Evolutionary conservation across 352 stramenopile species (phyloP).

Genomic region (Globisporangium paddicum): DNA sequence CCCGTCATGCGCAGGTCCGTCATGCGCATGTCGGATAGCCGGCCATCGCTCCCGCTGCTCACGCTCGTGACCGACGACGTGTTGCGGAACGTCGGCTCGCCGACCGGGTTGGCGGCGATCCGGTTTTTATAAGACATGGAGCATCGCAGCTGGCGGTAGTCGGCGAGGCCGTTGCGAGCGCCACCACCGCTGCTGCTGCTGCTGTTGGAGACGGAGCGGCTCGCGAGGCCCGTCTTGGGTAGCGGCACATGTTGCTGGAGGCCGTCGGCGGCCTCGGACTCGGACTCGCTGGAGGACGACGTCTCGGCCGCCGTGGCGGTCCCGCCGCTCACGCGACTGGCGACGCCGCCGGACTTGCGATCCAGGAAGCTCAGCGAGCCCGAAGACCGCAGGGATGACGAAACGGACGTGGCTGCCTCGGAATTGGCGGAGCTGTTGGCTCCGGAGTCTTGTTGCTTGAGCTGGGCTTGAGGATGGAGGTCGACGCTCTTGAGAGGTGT

Average conservation of each 20-base stretch:
- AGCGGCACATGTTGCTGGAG: neutral
- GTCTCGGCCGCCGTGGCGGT: constrained; percentile 7
- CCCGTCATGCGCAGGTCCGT: constrained; percentile 24
- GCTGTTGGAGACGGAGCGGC: constrained; percentile 8
- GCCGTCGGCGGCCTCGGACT: constrained; percentile 5
- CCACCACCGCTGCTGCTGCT: constrained; percentile 14
- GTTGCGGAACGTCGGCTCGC: constrained; percentile 19
- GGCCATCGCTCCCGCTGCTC: constrained; percentile 3
- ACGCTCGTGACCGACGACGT: constrained; percentile 11
- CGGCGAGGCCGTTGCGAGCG: constrained; percentile 32
- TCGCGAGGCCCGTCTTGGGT: neutral
- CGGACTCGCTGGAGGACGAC: constrained; percentile 14
- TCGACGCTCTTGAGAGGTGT: neutral
- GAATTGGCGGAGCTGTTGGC: constrained; percentile 21
- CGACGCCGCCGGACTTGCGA: constrained; percentile 32
- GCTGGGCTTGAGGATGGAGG: constrained; percentile 1
- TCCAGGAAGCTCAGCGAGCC: constrained; percentile 40
- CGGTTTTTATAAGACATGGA: constrained; percentile 89
- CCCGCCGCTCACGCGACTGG: constrained; percentile 17
- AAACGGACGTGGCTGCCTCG: constrained; percentile 28
- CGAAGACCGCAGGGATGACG: constrained; percentile 53
- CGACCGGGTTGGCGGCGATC: constrained; percentile 10
- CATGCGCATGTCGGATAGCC: constrained; percentile 16
- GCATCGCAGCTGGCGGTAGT: constrained; percentile 74
- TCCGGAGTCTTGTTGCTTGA: neutral